Conservation (phyloP, 2,329 filamentous ascomycete species). For the Nothophoma quercina region DNA sequence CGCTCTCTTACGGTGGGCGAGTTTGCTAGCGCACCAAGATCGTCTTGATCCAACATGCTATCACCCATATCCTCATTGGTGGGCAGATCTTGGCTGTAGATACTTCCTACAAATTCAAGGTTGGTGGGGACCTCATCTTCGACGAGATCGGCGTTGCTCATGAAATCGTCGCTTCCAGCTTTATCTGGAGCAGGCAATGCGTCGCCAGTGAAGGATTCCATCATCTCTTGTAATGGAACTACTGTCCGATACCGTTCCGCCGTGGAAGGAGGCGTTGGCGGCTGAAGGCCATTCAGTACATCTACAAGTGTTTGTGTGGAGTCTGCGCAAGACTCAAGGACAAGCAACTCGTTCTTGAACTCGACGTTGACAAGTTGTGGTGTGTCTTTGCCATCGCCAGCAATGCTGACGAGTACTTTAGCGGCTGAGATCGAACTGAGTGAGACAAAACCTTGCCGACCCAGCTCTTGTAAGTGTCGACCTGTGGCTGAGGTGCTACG, state of each 20-base stretch:
- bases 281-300: conserved; percentile 79
- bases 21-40: conserved; percentile 46
- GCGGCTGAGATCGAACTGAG: conserved; percentile 89
- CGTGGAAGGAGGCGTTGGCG: conserved; percentile 82
- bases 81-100: conserved; percentile 57
- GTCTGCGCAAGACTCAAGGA: conserved; percentile 94
- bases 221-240: conserved; percentile 84
- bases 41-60: conserved; percentile 52
- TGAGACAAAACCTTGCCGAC: conserved; percentile 78
- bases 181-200: conserved; percentile 72
- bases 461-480: conserved; percentile 58
- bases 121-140: conserved; percentile 52
- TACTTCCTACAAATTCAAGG: conserved; percentile 62
- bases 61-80: conserved; percentile 53
- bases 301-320: conserved; percentile 91
- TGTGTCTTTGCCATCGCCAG: conserved; percentile 62
- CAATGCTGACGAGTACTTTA: conserved; percentile 69
- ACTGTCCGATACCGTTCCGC: conserved; percentile 87
- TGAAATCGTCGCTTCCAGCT: conserved; percentile 57
- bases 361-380: conserved; percentile 79
- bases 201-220: conserved; percentile 89
- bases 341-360: conserved; percentile 82
- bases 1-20: conserved; percentile 40
- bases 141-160: conserved; percentile 49
- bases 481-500: conserved; percentile 31